Conservation (phyloP, 345 rosid species). For the Lumnitzera racemosa region DNA sequence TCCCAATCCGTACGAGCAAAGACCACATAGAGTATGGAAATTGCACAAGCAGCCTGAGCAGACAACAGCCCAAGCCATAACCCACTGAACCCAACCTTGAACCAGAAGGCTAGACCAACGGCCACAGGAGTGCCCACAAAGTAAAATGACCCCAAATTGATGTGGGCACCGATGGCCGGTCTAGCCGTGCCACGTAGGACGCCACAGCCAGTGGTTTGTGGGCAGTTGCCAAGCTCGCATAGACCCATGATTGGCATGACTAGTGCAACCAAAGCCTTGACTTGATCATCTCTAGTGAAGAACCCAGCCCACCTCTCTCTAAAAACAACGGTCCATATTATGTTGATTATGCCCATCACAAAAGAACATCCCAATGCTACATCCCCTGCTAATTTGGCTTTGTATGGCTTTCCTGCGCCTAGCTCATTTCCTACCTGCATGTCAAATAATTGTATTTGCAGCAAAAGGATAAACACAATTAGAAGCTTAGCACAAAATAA, state of each 20-base stretch:
- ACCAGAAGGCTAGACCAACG: slow-evolving; percentile 72
- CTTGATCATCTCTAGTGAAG: slow-evolving; percentile 55
- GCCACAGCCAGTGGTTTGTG: slow-evolving; percentile 97
- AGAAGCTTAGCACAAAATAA: no score
- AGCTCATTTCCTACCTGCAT: slow-evolving; percentile 96
- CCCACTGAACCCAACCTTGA: slow-evolving; percentile 73
- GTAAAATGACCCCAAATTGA: slow-evolving; percentile 83
- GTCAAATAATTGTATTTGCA: neutral
- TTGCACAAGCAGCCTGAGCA: slow-evolving; percentile 79
- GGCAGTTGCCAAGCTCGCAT: slow-evolving; percentile 93
- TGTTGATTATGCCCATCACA: slow-evolving; percentile 61
- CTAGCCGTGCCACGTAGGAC: slow-evolving; percentile 84
- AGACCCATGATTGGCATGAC: slow-evolving; percentile 86
- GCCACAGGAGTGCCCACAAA: slow-evolving; percentile 94
- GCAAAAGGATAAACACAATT: no score
- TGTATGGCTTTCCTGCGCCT: slow-evolving; percentile 83
- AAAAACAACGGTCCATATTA: slow-evolving; percentile 67
- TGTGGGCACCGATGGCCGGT: slow-evolving; percentile 71
- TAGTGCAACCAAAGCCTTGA: slow-evolving; percentile 60
- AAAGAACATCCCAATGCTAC: slow-evolving; percentile 85
- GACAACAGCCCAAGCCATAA: slow-evolving; percentile 85
- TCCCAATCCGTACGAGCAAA: slow-evolving; percentile 78
- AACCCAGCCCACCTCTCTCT: slow-evolving; percentile 70
- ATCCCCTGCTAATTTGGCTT: slow-evolving; percentile 73
- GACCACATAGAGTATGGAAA: slow-evolving; percentile 59